These are phyloP conservation scores for Prunus mongolica DNA, from an alignment of 306 rosid genomes.

Conservation along the genomic window DNA sequence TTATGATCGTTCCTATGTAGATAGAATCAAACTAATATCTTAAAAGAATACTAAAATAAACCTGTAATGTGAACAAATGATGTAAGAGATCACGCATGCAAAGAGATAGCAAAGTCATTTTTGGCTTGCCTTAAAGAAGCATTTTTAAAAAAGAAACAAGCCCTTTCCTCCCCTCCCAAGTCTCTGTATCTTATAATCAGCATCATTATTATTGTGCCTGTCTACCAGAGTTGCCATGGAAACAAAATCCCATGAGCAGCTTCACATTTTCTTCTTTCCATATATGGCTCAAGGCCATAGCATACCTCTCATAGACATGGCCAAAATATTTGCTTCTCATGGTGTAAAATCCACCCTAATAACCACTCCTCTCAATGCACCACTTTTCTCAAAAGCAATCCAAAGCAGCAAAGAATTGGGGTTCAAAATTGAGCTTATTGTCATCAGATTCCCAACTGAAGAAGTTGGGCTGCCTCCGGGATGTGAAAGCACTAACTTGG, in stretches of 20 bases:
- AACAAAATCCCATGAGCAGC: not conserved
- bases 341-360: constrained; percentile 16
- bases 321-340: constrained; percentile 9
- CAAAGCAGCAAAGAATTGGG: not conserved
- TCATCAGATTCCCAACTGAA: not conserved
- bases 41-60: too few relatives aligned
- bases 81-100: too few relatives aligned
- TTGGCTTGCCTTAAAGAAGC: too few relatives aligned
- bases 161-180: too few relatives aligned
- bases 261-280: constrained; percentile 26
- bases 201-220: too few relatives aligned
- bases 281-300: constrained; percentile 26
- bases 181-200: too few relatives aligned
- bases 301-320: constrained; percentile 21
- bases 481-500: constrained; percentile 21
- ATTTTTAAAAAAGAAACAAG: too few relatives aligned
- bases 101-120: too few relatives aligned
- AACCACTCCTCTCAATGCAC: constrained; percentile 10
- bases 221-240: not conserved
- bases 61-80: too few relatives aligned
- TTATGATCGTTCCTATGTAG: too few relatives aligned
- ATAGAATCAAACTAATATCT: too few relatives aligned
- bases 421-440: not conserved
- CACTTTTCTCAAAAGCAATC: not conserved
- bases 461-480: constrained; percentile 34